Percentiles rank a stretch among this genome's conserved stretches.
These are phyloP conservation scores for Brettanomyces anomalus DNA, from an alignment of 805 yeast genomes.

Conservation along the genomic window DNA sequence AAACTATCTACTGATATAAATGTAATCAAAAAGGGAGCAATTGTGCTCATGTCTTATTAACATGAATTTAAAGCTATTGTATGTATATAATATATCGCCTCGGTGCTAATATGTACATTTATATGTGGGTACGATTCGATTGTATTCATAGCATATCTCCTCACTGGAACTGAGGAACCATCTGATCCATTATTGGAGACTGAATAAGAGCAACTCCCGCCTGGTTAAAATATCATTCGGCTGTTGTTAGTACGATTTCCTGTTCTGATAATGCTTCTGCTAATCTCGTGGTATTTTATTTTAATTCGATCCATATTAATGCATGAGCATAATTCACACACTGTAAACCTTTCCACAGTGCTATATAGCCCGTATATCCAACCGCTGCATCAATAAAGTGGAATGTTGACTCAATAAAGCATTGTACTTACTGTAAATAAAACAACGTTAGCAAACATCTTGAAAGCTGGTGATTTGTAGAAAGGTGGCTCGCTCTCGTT, in stretches of 20 bases:
- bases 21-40: no score
- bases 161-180: conserved; percentile 56
- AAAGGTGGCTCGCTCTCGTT: conserved; percentile 25
- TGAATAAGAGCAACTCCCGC: conserved; percentile 72
- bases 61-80: not conserved
- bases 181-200: conserved; percentile 71
- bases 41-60: not conserved
- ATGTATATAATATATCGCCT: not conserved
- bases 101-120: not conserved
- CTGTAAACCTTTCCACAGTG: no score
- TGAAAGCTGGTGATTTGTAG: conserved; percentile 55
- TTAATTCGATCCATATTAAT: no score
- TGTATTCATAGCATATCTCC: not conserved
- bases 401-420: no score
- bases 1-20: no score
- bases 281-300: no score
- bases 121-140: not conserved
- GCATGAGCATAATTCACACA: no score
- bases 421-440: conserved; percentile 41
- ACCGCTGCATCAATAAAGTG: no score
- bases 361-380: no score
- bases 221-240: conserved; percentile 11
- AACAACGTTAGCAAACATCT: conserved; percentile 52
- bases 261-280: no score
- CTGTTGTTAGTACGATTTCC: not conserved